phyloP scores from a whole-genome alignment of 1,284 basidiomycete genomes.

The Earliella scabrosa region DNA sequence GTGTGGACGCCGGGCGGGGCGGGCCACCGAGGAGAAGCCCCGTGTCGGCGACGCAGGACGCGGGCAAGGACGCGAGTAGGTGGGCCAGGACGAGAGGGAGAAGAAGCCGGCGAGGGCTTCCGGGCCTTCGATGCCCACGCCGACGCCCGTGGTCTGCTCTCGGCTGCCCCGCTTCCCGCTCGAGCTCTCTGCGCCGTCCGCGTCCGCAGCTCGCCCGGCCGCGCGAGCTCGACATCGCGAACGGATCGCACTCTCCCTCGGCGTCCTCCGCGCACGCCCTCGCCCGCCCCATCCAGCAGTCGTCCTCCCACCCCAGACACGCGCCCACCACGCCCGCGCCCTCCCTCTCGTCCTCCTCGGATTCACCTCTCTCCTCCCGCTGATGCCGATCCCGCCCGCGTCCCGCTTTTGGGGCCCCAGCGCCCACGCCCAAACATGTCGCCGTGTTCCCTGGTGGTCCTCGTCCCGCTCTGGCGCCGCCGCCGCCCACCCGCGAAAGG shows the following conservation, averaged over 20 bases:
- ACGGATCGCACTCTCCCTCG: neutral
- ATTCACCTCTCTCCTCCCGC: neutral
- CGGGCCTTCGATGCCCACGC: no score
- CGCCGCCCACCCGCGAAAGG: neutral
- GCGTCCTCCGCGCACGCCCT: neutral
- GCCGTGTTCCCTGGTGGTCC: no score
- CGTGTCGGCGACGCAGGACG: neutral
- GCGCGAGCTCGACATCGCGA: neutral
- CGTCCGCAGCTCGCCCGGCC: neutral
- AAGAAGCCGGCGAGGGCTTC: neutral
- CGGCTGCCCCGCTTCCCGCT: constrained; percentile 2
- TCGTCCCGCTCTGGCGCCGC: neutral
- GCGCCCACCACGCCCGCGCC: neutral
- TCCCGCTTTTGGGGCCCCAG: neutral
- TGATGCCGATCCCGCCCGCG: constrained; percentile 2
- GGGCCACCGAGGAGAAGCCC: neutral
- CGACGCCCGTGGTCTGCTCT: neutral
- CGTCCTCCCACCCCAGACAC: neutral
- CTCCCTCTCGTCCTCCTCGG: neutral
- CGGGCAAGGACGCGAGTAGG: neutral
- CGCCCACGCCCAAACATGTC: no score
- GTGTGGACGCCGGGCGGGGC: neutral
- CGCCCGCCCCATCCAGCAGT: neutral
- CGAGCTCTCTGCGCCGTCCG: neutral
- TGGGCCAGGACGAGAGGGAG: neutral